Percentiles rank a stretch among this genome's conserved stretches.
Conservation (phyloP, 352 stramenopile species). For the Lagenidium giganteum region DNA sequence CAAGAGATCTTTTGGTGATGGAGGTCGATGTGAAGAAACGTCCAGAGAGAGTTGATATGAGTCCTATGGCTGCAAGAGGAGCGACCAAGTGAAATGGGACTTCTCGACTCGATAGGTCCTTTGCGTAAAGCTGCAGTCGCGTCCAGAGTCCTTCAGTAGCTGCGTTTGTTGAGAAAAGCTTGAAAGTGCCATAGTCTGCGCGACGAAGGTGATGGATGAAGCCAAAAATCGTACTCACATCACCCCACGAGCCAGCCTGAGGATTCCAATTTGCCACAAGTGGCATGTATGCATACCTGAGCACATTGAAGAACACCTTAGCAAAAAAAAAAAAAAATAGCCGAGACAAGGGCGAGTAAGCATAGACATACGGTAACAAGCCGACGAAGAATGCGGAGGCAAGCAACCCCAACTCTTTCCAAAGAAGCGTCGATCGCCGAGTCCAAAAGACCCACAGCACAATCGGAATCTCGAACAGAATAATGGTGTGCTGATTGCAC, state of each 20-base stretch:
- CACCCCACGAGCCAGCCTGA: conserved; percentile 90
- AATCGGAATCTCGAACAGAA: conserved; percentile 90
- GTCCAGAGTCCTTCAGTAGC: conserved; percentile 60
- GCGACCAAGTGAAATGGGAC: conserved; percentile 40
- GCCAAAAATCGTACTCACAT: conserved; percentile 78
- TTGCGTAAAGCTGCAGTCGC: conserved; percentile 64
- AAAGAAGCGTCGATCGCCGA: conserved; percentile 21
- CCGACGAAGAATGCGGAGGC: conserved; percentile 64
- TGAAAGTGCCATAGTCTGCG: conserved; percentile 93
- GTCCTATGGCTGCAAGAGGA: conserved; percentile 25
- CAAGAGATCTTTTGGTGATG: background rate
- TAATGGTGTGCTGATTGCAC: conserved; percentile 95
- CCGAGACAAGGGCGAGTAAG: background rate
- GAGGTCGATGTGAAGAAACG: conserved; percentile 8
- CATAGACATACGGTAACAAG: conserved; percentile 64
- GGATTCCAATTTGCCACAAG: conserved; percentile 54
- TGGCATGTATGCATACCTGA: conserved; percentile 74
- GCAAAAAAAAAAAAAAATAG: background rate
- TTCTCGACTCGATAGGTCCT: conserved; percentile 59
- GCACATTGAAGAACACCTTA: background rate
- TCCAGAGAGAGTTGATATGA: conserved; percentile 3
- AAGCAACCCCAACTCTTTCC: conserved; percentile 34
- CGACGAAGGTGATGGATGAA: conserved; percentile 90
- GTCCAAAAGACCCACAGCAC: conserved; percentile 70
- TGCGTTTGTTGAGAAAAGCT: conserved; percentile 82